Conservation (phyloP, 768 basidiomycete genomes). For the Calocybe cyanea region DNA sequence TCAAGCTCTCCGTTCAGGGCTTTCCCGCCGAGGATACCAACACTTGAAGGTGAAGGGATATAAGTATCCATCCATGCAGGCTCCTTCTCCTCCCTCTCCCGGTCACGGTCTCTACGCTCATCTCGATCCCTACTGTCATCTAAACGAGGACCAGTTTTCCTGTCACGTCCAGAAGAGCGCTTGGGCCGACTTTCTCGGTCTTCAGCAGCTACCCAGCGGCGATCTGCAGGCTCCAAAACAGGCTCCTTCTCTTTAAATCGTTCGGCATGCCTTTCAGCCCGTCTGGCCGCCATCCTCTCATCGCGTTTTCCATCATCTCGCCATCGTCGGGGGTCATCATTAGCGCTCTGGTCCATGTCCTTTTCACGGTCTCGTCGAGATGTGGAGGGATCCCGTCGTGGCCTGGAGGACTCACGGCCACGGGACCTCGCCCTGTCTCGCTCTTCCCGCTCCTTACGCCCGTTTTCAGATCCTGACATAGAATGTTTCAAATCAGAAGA, state of each 20-base stretch:
- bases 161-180: slow-evolving; percentile 55
- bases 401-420: slow-evolving; percentile 57
- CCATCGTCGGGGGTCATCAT: slow-evolving; percentile 75
- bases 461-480: slow-evolving; percentile 44
- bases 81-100: slow-evolving; percentile 70
- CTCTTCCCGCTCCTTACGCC: slow-evolving; percentile 59
- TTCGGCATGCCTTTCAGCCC: slow-evolving; percentile 43
- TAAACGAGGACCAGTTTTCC: slow-evolving; percentile 32
- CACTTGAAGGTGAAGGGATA: slow-evolving; percentile 53
- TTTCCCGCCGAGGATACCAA: slow-evolving; percentile 64
- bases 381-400: slow-evolving; percentile 55
- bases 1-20: slow-evolving; percentile 66
- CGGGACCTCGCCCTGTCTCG: slow-evolving; percentile 64
- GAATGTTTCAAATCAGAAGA: neutral
- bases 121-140: slow-evolving; percentile 44
- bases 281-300: slow-evolving; percentile 63
- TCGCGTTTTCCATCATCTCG: slow-evolving; percentile 81
- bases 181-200: slow-evolving; percentile 67
- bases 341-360: slow-evolving; percentile 40
- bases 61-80: slow-evolving; percentile 94
- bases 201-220: slow-evolving; percentile 60
- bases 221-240: slow-evolving; percentile 44
- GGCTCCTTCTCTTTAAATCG: slow-evolving; percentile 42
- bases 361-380: slow-evolving; percentile 49
- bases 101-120: slow-evolving; percentile 42